These are phyloP conservation scores for Euphorbia pulcherrima DNA, from an alignment of 345 rosid genomes.

Conservation along the genomic window DNA sequence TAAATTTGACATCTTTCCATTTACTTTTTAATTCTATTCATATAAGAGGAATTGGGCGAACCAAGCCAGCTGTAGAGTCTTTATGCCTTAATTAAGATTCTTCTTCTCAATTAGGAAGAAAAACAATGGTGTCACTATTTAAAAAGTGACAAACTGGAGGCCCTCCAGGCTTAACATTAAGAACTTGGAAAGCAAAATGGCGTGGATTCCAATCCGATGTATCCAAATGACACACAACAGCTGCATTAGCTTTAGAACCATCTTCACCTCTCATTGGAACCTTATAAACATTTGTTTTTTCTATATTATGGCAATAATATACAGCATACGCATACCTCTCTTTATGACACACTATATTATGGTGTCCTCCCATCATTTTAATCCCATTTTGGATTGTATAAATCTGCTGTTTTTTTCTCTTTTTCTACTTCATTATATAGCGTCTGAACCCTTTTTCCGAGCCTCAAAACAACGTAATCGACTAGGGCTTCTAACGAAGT, in stretches of 20 bases:
- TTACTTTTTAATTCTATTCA: no score
- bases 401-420: not conserved
- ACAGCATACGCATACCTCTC: constrained; percentile 14
- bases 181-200: constrained; percentile 13
- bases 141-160: constrained; percentile 15
- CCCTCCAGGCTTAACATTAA: constrained; percentile 11
- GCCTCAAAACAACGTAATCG: not conserved
- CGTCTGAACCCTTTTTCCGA: constrained; percentile 6
- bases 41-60: no score
- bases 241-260: constrained; percentile 3
- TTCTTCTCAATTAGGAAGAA: constrained; percentile 1
- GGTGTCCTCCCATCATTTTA: not conserved
- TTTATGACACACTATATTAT: constrained; percentile 14
- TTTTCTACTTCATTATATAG: constrained; percentile 4
- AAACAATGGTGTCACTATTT: constrained; percentile 7
- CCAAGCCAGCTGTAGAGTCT: no score
- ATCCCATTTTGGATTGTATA: not conserved
- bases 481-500: constrained; percentile 20
- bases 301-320: constrained; percentile 14
- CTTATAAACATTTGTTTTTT: not conserved
- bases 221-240: constrained; percentile 11
- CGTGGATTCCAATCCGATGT: constrained; percentile 16
- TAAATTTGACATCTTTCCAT: no score
- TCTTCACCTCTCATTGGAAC: constrained; percentile 10
- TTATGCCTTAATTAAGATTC: no score